These are phyloP conservation scores for Raphanus raphanistrum DNA, from an alignment of 345 rosid species.

Conservation along the genomic window DNA sequence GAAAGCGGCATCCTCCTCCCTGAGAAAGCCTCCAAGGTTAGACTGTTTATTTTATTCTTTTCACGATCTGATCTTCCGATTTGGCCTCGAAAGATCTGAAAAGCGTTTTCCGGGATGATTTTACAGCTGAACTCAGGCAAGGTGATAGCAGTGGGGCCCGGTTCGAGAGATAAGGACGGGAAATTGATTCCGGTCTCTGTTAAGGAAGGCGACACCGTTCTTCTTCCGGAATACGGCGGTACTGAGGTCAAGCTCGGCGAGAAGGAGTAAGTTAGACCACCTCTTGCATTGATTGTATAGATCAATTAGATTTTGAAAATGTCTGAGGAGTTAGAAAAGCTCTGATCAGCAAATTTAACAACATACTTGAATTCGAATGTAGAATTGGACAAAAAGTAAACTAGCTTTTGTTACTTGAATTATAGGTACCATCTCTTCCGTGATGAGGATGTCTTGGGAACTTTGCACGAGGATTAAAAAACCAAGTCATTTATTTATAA, in stretches of 20 bases:
- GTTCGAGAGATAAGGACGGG: constrained; percentile 60
- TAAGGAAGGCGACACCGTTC: constrained; percentile 89
- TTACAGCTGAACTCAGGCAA: constrained; percentile 77
- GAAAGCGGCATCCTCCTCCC: constrained; percentile 79
- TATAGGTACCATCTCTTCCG: constrained; percentile 66
- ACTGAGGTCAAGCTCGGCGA: constrained; percentile 78
- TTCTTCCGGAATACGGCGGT: constrained; percentile 82
- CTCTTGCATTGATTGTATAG: neutral
- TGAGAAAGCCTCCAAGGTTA: constrained; percentile 60
- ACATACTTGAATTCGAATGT: neutral
- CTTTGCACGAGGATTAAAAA: constrained; percentile 53
- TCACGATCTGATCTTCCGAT: neutral
- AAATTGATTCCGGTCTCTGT: constrained; percentile 59
- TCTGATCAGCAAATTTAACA: neutral
- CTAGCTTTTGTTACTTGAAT: neutral
- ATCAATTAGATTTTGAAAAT: neutral
- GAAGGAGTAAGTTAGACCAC: constrained; percentile 52
- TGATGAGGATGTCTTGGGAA: constrained; percentile 87
- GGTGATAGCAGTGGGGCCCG: constrained; percentile 78
- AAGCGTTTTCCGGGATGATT: neutral
- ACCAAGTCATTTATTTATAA: constrained; percentile 5
- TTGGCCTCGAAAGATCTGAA: neutral
- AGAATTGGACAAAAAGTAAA: neutral
- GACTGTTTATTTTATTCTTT: too few relatives aligned
- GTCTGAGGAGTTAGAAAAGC: neutral